phyloP scores from a whole-genome alignment of 1,284 basidiomycete species.

The Tetrapyrgos nigripes region DNA sequence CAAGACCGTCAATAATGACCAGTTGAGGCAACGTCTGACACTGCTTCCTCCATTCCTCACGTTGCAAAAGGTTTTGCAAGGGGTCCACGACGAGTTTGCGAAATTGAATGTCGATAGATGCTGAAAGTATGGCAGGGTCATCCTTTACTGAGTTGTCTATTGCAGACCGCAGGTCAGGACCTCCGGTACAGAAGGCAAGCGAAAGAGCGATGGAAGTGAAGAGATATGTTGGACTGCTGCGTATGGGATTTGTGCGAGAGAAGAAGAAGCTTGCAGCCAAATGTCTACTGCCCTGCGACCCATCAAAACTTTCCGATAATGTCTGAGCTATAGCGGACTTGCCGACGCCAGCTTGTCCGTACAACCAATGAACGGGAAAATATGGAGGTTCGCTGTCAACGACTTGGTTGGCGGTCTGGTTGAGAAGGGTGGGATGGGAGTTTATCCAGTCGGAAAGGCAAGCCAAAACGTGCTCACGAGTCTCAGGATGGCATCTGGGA shows the following conservation, averaged over 20 bases:
- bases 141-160: not conserved
- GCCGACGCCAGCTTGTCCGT: conserved; percentile 1
- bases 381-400: not conserved
- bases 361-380: not conserved
- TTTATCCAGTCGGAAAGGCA: conserved; percentile 1
- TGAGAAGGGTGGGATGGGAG: not conserved
- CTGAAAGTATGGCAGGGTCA: not conserved
- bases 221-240: not conserved
- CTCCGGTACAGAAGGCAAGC: not conserved
- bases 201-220: conserved; percentile 9
- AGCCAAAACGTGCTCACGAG: conserved; percentile 1
- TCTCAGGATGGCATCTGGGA: conserved; percentile 9
- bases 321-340: conserved; percentile 4
- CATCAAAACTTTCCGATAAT: conserved; percentile 1
- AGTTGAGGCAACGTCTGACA: no score
- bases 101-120: conserved; percentile 4
- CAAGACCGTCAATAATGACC: not conserved
- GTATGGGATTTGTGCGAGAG: not conserved
- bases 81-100: conserved; percentile 7
- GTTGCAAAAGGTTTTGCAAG: not conserved
- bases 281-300: not conserved
- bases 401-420: not conserved
- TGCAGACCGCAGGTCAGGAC: not conserved
- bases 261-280: conserved; percentile 1
- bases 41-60: not conserved